Base-by-base conservation (phyloP, 2,329 filamentous ascomycete species). In the Ciborinia camelliae region DNA sequence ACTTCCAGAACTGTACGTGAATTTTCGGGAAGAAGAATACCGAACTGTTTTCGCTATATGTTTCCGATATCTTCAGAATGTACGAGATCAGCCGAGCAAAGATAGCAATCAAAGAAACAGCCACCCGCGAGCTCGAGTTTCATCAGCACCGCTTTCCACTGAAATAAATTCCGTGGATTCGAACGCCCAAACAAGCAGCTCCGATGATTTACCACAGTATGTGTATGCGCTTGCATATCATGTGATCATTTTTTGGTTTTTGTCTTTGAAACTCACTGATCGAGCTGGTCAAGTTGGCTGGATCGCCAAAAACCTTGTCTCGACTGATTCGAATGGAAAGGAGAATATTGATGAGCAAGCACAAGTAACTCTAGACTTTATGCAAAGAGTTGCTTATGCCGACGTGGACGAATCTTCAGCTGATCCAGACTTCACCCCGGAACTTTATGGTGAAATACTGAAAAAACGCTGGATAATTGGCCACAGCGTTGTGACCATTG, bases 241-340 rank as follows among this genome's bases (percentile, higher is more conserved):
- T 75, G 92, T 97, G 71, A 93, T 99, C 69, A 90, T 92, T 1
- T 97, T 96, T 75, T 99, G 95, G 95, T 99, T 98, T 75, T 82
- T 99, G 70, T 90, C 92, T 0, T 77, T 99, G 71, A 94, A 92
- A 73, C 83, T 97, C 60, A 86, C 89, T 45, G 92, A 97, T 74
- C 88, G 95, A 59, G 86, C 89, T 41, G 91, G 86, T 67, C 89
- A 96, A 69, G 92, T 97, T 60, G 87, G 87, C 35, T 97, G 92
- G 91, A 97, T 99, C 68, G 89, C 90, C 14, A 92, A 89, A 73
- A 92, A 92, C 68, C 82, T 99, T 15, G 81, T 85, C 12, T 93
- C 94, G 71, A 89, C 84, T 10, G 91, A 97, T 72, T 84, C 85
- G 30, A 85, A 89, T 65, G 91, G 92, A 20, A 86, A 85, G 48